phyloP scores from a whole-genome alignment of 345 rosid species.

The Linum tenue region DNA sequence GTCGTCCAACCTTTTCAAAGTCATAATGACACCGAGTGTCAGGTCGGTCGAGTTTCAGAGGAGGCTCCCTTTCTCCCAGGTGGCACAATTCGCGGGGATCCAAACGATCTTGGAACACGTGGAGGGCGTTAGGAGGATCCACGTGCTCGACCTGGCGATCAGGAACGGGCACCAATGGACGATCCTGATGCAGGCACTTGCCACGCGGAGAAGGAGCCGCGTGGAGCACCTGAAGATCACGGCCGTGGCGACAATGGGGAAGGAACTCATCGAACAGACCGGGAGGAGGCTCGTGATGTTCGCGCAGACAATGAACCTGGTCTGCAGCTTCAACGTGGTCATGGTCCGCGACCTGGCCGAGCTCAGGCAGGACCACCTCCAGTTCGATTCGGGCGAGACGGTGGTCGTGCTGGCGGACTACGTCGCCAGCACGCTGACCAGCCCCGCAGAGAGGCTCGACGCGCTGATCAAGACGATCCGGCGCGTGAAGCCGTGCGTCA shows the following conservation, averaged over 20 bases:
- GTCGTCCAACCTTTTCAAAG: not conserved
- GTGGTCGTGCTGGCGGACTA: slow-evolving; percentile 20
- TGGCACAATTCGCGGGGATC: slow-evolving; percentile 29
- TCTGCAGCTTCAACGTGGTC: slow-evolving; percentile 27
- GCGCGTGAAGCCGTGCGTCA: slow-evolving; percentile 26
- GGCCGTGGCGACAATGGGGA: slow-evolving; percentile 23
- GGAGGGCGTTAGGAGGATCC: slow-evolving; percentile 31
- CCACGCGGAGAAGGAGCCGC: slow-evolving; percentile 14
- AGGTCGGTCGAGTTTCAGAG: slow-evolving; percentile 17
- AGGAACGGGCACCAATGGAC: slow-evolving; percentile 35
- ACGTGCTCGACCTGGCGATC: slow-evolving; percentile 33
- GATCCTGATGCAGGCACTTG: slow-evolving; percentile 43
- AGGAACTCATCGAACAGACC: slow-evolving; percentile 20
- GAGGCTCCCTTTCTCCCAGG: slow-evolving; percentile 28
- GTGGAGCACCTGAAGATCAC: slow-evolving; percentile 42
- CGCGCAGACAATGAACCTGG: slow-evolving; percentile 30
- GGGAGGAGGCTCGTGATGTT: slow-evolving; percentile 31
- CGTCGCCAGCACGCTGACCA: slow-evolving; percentile 15
- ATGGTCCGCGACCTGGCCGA: slow-evolving; percentile 32
- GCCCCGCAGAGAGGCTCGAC: slow-evolving; percentile 26
- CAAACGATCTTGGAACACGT: slow-evolving; percentile 40
- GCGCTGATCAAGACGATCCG: slow-evolving; percentile 27
- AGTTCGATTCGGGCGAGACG: slow-evolving; percentile 23
- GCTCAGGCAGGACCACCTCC: slow-evolving; percentile 30
- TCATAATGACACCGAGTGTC: slow-evolving; percentile 5